phyloP scores from a whole-genome alignment of 2,329 filamentous ascomycete species.

The Rhytidhysteron rufulum region DNA sequence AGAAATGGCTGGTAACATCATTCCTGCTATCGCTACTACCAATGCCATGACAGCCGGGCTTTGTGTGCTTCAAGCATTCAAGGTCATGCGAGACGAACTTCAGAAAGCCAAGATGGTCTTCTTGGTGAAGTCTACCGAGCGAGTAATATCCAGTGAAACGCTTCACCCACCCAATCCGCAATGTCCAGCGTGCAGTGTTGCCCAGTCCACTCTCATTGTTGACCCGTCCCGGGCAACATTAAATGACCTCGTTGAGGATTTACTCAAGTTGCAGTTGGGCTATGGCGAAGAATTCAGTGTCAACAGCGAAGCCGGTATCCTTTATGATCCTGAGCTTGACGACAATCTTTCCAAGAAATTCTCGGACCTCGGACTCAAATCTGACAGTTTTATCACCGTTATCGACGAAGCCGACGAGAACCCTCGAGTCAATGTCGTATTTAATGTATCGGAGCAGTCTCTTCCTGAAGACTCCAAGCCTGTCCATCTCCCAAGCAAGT shows the following conservation, averaged over 20 bases:
- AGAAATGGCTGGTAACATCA: slow-evolving; percentile 99
- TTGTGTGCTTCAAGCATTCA: slow-evolving; percentile 89
- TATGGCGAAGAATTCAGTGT: slow-evolving; percentile 81
- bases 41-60: slow-evolving; percentile 94
- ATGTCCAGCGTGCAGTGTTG: slow-evolving; percentile 79
- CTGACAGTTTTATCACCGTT: slow-evolving; percentile 74
- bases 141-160: slow-evolving; percentile 55
- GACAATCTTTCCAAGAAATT: slow-evolving; percentile 81
- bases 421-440: slow-evolving; percentile 73
- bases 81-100: slow-evolving; percentile 70
- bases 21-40: slow-evolving; percentile 95
- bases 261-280: slow-evolving; percentile 66
- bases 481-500: slow-evolving; percentile 46
- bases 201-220: slow-evolving; percentile 62
- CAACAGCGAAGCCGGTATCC: slow-evolving; percentile 67
- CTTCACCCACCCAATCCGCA: slow-evolving; percentile 67
- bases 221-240: slow-evolving; percentile 72
- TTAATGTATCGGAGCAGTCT: slow-evolving; percentile 61
- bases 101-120: slow-evolving; percentile 78
- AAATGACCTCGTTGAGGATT: slow-evolving; percentile 70
- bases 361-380: slow-evolving; percentile 68
- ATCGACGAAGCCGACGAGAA: slow-evolving; percentile 78
- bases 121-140: slow-evolving; percentile 64
- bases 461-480: slow-evolving; percentile 47
- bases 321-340: slow-evolving; percentile 87